These are phyloP conservation scores for Lophiotrema nucula DNA, from an alignment of 495 filamentous ascomycete genomes.

Conservation along the genomic window DNA sequence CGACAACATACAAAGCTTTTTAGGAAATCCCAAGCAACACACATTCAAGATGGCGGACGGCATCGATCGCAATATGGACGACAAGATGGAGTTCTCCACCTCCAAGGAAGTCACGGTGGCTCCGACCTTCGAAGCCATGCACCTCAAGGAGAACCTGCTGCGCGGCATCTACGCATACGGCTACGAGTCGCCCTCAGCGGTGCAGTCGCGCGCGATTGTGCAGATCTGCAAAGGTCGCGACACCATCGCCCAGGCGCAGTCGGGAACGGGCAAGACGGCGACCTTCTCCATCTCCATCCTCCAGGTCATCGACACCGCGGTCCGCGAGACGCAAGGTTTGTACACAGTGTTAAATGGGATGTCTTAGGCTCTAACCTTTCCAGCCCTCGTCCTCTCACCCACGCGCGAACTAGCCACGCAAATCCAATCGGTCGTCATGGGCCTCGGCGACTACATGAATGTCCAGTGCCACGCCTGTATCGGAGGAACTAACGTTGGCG, in stretches of 20 bases:
- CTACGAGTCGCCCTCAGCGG: conserved; percentile 98
- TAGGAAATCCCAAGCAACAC: not conserved
- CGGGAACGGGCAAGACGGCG: conserved; percentile 98
- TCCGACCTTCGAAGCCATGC: conserved; percentile 92
- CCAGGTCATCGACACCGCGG: conserved; percentile 48
- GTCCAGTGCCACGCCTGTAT: conserved; percentile 99
- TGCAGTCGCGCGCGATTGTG: conserved; percentile 92
- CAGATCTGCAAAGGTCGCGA: conserved; percentile 25
- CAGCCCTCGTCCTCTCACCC: conserved; percentile 88
- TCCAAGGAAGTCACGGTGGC: conserved; percentile 97
- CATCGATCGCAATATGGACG: conserved; percentile 89
- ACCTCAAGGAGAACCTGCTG: conserved; percentile 91
- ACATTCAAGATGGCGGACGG: conserved; percentile 73
- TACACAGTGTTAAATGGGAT: not conserved
- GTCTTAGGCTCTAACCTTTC: not conserved
- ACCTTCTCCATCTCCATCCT: conserved; percentile 98
- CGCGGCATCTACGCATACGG: conserved; percentile 99
- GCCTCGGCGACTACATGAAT: conserved; percentile 99
- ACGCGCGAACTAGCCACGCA: conserved; percentile 98
- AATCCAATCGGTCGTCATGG: conserved; percentile 98
- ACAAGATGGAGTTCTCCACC: conserved; percentile 96
- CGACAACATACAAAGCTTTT: too few species aligned
- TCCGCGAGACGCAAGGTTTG: not conserved
- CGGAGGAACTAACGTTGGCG: conserved; percentile 94
- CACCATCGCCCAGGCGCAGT: conserved; percentile 75